Evolutionary conservation across 805 yeast species (phyloP).

Genomic region (Saccharomycopsis vini): DNA sequence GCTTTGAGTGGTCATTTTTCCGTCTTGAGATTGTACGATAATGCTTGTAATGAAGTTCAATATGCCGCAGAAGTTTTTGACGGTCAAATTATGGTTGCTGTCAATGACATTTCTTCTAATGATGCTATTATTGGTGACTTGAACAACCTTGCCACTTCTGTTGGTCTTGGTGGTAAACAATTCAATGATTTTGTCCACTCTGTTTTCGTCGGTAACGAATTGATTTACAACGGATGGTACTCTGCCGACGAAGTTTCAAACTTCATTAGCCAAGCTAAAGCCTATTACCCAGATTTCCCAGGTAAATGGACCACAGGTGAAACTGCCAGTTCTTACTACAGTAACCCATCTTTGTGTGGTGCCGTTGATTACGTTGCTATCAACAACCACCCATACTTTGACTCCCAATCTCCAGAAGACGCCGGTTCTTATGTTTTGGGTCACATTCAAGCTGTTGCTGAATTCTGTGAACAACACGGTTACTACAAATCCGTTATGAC

Average conservation of each 20-base stretch:
- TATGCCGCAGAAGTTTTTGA: conserved; percentile 40
- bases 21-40: conserved; percentile 52
- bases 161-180: conserved; percentile 41
- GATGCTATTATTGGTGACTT: conserved; percentile 15
- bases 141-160: conserved; percentile 33
- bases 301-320: conserved; percentile 60
- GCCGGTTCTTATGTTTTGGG: conserved; percentile 20
- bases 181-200: conserved; percentile 38
- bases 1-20: conserved; percentile 35
- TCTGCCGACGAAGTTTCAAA: conserved; percentile 36
- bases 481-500: conserved; percentile 35
- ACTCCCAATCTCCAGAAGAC: conserved; percentile 15
- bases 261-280: conserved; percentile 41
- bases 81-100: conserved; percentile 47
- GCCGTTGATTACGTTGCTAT: conserved; percentile 57
- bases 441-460: conserved; percentile 19
- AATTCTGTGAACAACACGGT: conserved; percentile 19
- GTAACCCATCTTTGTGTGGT: conserved; percentile 44
- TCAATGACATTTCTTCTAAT: conserved; percentile 41
- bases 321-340: conserved; percentile 50
- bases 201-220: conserved; percentile 56
- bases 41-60: conserved; percentile 52
- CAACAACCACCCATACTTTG: conserved; percentile 56
- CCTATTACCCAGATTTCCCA: conserved; percentile 36
- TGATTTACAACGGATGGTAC: conserved; percentile 45